Conservation (phyloP, 768 basidiomycete genomes). For the Filobasidium wieringae region DNA sequence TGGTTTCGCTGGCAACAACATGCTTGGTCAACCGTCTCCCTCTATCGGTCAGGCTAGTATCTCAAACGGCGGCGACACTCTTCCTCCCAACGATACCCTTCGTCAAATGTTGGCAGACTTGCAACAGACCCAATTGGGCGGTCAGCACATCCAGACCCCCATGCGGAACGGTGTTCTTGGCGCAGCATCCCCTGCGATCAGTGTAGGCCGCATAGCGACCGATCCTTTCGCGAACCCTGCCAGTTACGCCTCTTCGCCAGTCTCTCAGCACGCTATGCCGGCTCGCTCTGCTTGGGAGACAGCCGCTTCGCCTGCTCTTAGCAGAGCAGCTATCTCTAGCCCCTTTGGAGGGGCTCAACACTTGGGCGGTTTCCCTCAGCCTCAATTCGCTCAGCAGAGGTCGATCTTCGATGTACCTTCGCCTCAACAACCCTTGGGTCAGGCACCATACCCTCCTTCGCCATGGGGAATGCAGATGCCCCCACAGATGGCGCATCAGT, state of each 20-base stretch:
- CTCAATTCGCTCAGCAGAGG: constrained; percentile 11
- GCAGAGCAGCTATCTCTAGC: constrained; percentile 2
- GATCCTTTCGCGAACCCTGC: constrained; percentile 5
- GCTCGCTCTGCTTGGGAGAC: constrained; percentile 12
- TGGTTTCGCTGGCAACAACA: constrained; percentile 1
- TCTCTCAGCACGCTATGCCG: constrained; percentile 5
- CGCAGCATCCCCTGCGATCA: constrained; percentile 2
- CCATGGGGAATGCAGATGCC: constrained; percentile 26
- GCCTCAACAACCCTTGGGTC: constrained; percentile 2
- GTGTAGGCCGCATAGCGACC: background rate
- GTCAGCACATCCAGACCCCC: background rate
- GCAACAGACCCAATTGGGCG: background rate
- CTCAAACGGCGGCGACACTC: background rate
- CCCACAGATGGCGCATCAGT: constrained; percentile 1
- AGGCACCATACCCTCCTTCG: constrained; percentile 17
- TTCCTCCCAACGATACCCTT: constrained; percentile 1
- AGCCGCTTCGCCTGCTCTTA: constrained; percentile 7
- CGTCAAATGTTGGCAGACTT: background rate
- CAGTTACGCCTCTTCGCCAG: constrained; percentile 8
- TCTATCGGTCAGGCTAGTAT: background rate
- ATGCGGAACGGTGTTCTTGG: constrained; percentile 2
- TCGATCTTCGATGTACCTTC: constrained; percentile 7
- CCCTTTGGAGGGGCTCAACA: constrained; percentile 5
- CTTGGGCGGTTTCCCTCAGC: constrained; percentile 11
- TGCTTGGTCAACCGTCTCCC: constrained; percentile 6